A percentile compares a stretch with the other conserved stretches of the same genome.
phyloP scores from a whole-genome alignment of 2,329 filamentous ascomycete genomes.

The Cadophora sp. region DNA sequence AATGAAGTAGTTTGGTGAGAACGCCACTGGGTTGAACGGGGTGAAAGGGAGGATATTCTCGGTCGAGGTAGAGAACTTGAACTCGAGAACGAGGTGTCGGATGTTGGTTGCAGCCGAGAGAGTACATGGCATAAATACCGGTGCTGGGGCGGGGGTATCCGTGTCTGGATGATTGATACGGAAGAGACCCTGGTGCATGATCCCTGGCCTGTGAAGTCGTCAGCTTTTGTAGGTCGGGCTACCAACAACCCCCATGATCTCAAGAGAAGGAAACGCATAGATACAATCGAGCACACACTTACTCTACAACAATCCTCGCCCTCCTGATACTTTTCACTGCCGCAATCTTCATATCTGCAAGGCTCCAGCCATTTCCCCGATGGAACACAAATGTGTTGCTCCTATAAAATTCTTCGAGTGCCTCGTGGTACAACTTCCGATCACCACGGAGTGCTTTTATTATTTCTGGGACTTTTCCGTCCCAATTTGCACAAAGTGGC shows the following conservation, averaged over 20 bases:
- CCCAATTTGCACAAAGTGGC: background rate
- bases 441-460: background rate
- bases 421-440: background rate
- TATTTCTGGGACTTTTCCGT: background rate
- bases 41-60: conserved; percentile 4
- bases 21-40: background rate
- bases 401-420: conserved; percentile 4
- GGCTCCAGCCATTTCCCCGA: background rate
- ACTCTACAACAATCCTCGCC: background rate
- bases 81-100: background rate
- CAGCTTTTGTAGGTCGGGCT: background rate
- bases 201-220: background rate
- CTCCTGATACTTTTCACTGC: background rate
- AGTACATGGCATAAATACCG: background rate
- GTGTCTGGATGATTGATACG: background rate
- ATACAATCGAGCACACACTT: background rate
- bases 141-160: background rate
- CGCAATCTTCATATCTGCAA: background rate
- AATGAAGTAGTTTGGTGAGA: conserved; percentile 1
- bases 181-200: conserved; percentile 2
- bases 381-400: background rate
- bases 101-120: background rate
- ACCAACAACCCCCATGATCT: no score
- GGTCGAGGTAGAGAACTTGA: background rate
- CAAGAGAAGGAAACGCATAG: no score